Base-by-base conservation (phyloP, 495 filamentous ascomycete species). In the Aspergillus panamensis region DNA sequence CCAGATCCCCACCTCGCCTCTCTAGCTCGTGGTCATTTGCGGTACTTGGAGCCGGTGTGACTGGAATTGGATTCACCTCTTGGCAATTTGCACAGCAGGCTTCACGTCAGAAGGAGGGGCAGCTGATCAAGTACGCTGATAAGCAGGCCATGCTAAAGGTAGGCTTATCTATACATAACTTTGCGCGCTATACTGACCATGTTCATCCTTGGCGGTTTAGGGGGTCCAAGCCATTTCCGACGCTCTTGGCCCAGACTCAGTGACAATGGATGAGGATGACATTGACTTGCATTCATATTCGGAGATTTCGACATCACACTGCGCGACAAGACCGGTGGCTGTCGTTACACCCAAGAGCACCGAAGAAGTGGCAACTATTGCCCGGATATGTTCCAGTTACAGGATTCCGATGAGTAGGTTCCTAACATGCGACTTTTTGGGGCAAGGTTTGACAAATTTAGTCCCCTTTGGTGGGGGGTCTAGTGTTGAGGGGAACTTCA, bases 401-500 rank as follows among this genome's bases (percentile, higher is more conserved):
- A 81, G 79, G 10, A 79, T 95, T n/a, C 90, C 90, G 5, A 87
- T 94, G 74, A 59, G 57, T 59, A 53, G n/a, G 17, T 40, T 43
- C 40, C 40, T 13, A 2, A n/a, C 17, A 44, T 44, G 13, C 40
- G 8, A 44, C 40, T 44, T 1, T 44, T 1, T 44, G 16, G 16
- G 9, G 5, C 3, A 12, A 19, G 48, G 31, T 32, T 51, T 39
- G 32, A 40, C 31, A 7, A 6, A 4, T 10, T 12, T 58, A 57
- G 78, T 67, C 62, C 86, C 88, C 0, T 94, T 85, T 62, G 91
- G 86, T 4, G 89, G 88, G 13, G 90, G 90, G 25, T 85, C 87
- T 0, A 90, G 86, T 54, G 79, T 93, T 5, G 90, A 93, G 62
- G 90, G 83, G 1, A 89, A 91, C 66, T 92, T 92, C 69, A 84